These are phyloP conservation scores for Colletotrichum sp. DNA, from an alignment of 2,329 filamentous ascomycete genomes.

Conservation along the genomic window DNA sequence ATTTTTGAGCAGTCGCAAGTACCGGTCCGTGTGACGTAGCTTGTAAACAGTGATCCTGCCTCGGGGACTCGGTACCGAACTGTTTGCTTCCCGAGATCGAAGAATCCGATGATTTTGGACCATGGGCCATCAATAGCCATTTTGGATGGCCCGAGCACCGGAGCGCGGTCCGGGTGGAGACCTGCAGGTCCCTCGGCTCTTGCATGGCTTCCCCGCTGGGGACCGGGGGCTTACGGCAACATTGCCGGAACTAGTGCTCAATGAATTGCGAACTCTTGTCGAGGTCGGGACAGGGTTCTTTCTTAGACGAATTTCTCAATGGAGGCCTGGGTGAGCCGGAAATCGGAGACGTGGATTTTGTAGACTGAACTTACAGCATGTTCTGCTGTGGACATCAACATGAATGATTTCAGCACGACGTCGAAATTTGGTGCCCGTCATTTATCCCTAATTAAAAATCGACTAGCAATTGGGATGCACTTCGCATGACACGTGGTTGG, in stretches of 20 bases:
- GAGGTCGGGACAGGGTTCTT: neutral
- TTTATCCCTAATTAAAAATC: fast-evolving
- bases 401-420: neutral
- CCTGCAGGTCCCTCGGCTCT: neutral
- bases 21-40: neutral
- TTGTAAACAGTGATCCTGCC: neutral
- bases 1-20: neutral
- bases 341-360: neutral
- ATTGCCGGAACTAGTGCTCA: neutral
- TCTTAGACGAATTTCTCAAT: fast-evolving
- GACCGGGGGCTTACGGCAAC: neutral
- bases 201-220: neutral
- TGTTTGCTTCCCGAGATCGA: neutral
- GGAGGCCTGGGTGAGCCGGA: neutral
- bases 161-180: neutral
- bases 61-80: neutral
- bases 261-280: neutral
- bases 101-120: neutral
- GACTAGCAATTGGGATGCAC: fast-evolving
- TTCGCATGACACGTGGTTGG: fast-evolving
- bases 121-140: neutral
- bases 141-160: neutral
- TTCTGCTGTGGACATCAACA: neutral
- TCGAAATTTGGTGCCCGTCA: neutral
- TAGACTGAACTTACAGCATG: neutral